These are phyloP conservation scores for Pistacia vera DNA, from an alignment of 345 rosid species.

Conservation along the genomic window DNA sequence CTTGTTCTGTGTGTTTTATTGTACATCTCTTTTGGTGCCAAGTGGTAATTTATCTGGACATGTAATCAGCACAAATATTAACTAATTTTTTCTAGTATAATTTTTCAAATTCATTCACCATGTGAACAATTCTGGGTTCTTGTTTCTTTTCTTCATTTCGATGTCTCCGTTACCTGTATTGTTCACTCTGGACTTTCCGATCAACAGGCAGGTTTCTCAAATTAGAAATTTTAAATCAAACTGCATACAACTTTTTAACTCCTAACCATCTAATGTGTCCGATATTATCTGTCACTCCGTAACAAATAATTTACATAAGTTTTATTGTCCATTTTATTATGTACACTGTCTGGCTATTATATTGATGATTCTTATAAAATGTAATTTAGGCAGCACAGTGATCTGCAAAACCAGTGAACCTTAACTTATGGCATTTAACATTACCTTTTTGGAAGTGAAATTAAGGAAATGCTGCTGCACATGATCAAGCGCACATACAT, in stretches of 20 bases:
- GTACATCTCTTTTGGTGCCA: background rate
- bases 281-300: background rate
- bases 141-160: background rate
- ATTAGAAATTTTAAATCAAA: background rate
- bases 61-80: background rate
- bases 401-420: background rate
- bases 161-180: background rate
- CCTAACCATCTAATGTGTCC: background rate
- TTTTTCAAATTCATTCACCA: background rate
- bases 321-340: background rate
- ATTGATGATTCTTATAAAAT: background rate
- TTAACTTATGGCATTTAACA: background rate
- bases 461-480: background rate
- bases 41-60: background rate
- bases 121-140: background rate
- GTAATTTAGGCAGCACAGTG: background rate
- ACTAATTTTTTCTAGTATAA: background rate
- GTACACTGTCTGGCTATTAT: background rate
- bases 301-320: background rate
- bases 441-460: background rate
- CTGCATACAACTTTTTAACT: background rate
- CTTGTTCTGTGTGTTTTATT: slow-evolving; percentile 9
- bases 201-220: background rate
- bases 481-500: background rate
- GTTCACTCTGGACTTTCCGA: background rate